Evolutionary conservation across 176 grass and related monocot species (phyloP).

Genomic region (Guadua angustifolia): DNA sequence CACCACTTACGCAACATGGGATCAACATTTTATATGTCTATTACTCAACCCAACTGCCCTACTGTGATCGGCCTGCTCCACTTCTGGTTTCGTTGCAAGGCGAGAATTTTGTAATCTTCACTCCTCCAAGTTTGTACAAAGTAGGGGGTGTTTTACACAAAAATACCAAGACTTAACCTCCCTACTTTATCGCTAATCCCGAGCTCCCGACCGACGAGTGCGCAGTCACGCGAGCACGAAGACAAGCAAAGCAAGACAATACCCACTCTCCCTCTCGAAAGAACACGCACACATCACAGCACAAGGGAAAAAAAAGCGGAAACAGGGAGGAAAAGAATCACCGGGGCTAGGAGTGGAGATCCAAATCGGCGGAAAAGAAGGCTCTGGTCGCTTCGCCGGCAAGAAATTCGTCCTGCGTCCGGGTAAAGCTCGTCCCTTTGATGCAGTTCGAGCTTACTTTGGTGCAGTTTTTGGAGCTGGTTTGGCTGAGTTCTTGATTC

Average conservation of each 20-base stretch:
- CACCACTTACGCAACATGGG: no score
- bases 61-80: no score
- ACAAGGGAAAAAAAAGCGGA: background rate
- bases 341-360: background rate
- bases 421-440: slow-evolving; percentile 30
- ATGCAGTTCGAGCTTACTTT: background rate
- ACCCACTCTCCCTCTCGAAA: slow-evolving; percentile 23
- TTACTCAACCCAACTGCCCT: no score
- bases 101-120: no score
- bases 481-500: background rate
- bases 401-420: background rate
- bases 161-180: background rate
- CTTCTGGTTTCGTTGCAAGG: background rate
- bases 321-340: background rate
- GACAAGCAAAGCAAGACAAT: background rate
- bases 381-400: slow-evolving; percentile 24
- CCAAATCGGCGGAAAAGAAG: slow-evolving; percentile 10
- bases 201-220: slow-evolving; percentile 12
- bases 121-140: background rate
- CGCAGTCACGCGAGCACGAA: slow-evolving; percentile 44
- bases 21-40: no score
- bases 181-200: slow-evolving; percentile 37
- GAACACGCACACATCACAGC: slow-evolving; percentile 31
- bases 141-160: background rate
- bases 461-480: background rate